phyloP scores from a whole-genome alignment of 352 stramenopile genomes.

The Globisporangium sylvaticum region DNA sequence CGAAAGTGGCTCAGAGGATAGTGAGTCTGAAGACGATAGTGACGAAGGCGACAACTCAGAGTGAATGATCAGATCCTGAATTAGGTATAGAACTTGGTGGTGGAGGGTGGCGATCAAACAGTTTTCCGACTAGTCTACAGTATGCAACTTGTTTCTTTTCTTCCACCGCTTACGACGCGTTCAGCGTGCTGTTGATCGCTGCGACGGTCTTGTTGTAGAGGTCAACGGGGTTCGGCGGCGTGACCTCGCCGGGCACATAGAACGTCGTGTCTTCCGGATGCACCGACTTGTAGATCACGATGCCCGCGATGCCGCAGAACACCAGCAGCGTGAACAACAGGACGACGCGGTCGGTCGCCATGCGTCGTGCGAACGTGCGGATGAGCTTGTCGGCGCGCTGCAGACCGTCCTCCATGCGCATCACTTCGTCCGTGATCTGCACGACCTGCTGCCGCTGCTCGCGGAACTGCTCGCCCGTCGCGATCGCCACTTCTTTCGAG shows the following conservation, averaged over 20 bases:
- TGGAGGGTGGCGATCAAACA: background rate
- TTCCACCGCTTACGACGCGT: constrained; percentile 15
- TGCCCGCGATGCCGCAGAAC: constrained; percentile 74
- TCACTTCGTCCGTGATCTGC: constrained; percentile 84
- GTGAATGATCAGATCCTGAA: background rate
- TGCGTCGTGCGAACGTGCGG: constrained; percentile 70
- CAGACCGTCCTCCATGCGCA: constrained; percentile 81
- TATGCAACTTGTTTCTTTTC: background rate
- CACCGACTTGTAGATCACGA: constrained; percentile 82
- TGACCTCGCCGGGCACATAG: constrained; percentile 83
- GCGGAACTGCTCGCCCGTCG: constrained; percentile 72
- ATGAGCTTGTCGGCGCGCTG: constrained; percentile 81
- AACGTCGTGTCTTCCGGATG: constrained; percentile 76
- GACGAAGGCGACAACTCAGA: constrained; percentile 4
- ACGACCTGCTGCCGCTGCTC: constrained; percentile 85
- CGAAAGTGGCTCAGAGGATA: constrained; percentile 14
- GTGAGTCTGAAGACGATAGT: constrained; percentile 12
- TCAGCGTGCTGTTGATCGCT: constrained; percentile 54
- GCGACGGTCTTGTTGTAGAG: constrained; percentile 77
- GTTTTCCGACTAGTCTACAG: constrained; percentile 4
- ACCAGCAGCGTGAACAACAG: constrained; percentile 76
- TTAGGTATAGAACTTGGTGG: background rate
- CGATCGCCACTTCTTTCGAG: constrained; percentile 77
- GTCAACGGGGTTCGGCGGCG: constrained; percentile 61
- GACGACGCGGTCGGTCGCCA: constrained; percentile 83